Evolutionary conservation across 352 stramenopile genomes (phyloP).

Genomic region (Phytophthora pini): DNA sequence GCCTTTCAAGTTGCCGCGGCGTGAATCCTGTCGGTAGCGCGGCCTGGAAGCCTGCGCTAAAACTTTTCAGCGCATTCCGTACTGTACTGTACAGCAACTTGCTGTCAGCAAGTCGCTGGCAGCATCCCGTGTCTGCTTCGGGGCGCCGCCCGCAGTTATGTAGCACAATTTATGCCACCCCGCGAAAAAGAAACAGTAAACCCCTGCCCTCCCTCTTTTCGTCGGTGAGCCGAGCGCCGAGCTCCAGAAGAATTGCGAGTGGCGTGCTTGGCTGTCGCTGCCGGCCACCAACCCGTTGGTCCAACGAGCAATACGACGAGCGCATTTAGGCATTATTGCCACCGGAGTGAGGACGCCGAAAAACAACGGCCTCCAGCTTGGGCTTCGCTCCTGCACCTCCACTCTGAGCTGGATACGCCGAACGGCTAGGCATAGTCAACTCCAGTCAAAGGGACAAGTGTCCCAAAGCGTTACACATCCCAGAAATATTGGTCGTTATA

Average conservation of each 20-base stretch:
- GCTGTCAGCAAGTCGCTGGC: too few relatives aligned
- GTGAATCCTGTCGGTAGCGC: slow-evolving; percentile 8
- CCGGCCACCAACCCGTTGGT: background rate
- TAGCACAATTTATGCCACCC: background rate
- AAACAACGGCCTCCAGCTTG: too few relatives aligned
- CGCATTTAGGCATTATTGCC: too few relatives aligned
- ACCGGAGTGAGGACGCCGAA: background rate
- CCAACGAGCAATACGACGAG: too few relatives aligned
- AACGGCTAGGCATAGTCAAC: slow-evolving; percentile 28
- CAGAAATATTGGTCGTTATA: slow-evolving; percentile 19
- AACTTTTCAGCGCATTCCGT: too few relatives aligned
- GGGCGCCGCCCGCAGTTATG: slow-evolving; percentile 7
- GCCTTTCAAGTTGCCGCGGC: background rate
- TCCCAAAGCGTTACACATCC: slow-evolving; percentile 32
- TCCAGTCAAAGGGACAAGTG: slow-evolving; percentile 37
- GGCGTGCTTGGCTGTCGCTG: slow-evolving; percentile 11
- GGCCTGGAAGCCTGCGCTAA: slow-evolving; percentile 1
- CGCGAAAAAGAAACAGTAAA: slow-evolving; percentile 34
- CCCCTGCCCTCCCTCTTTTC: slow-evolving; percentile 15
- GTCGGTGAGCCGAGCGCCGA: background rate
- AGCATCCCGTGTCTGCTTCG: slow-evolving; percentile 7
- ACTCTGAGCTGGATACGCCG: slow-evolving; percentile 3
- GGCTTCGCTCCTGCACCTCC: background rate
- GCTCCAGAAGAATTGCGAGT: slow-evolving; percentile 16
- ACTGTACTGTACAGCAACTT: too few relatives aligned